Evolutionary conservation across 371 early-diverging fungal species (phyloP), one percentile per base, ranked within the genome.

Genomic region (Circinella minor): DNA sequence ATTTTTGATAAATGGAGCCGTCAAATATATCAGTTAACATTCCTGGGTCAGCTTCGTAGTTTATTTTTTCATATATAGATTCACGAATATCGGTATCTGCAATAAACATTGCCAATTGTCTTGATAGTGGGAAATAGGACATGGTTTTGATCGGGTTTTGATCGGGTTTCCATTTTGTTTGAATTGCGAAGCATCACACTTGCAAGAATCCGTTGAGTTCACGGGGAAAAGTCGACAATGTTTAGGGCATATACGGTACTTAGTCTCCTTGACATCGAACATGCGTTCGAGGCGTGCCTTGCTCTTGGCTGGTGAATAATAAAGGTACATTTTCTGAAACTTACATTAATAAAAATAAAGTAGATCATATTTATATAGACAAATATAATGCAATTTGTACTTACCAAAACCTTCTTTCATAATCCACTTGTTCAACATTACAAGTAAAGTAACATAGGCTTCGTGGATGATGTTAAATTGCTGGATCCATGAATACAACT

Each of bases 361-460:
- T 60, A 60, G 5, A 36, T 34, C 27, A 60, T n/a, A 18, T 51
- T n/a, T n/a, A n/a, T n/a, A n/a, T n/a, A n/a, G n/a, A 18, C 14
- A 18, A 15, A 18, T 51, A 8, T 51, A 51, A 8, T 18, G 51
- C n/a, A 51, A 17, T 4, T 51, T 4, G 14, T 51, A 51, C 60
- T 60, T 60, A 60, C 60, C 15, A 37, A 60, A 36, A 4, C 6
- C 38, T 5, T 60, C 60, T 7, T 20, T 37, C 10, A 15, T 37
- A 5, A 60, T 60, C 60, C 60, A 60, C 15, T n/a, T 36, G 38
- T 60, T 60, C 17, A 60, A 20, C 60, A 60, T 13, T 27, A 17
- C 4, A 4, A 60, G 11, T 15, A 60, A 20, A n/a, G 17, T 4
- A 10, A 17, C 60, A 37, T 60, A 36, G 60, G 60, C 60, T 36